These are phyloP conservation scores for Lathyrus tuberosus DNA, from an alignment of 306 rosid genomes.

Conservation along the genomic window DNA sequence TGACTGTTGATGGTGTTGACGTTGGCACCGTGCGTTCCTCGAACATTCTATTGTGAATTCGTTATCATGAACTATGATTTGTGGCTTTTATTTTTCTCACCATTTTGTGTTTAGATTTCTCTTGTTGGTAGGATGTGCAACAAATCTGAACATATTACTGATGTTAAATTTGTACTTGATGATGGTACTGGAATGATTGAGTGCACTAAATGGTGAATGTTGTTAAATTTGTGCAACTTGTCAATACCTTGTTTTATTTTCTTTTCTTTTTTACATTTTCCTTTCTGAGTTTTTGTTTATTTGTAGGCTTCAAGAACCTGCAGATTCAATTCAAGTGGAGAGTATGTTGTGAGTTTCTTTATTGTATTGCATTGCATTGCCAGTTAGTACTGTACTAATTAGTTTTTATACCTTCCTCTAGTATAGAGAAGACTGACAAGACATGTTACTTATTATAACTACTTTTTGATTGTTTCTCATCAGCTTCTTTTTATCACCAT, in stretches of 20 bases:
- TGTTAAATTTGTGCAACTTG: neutral
- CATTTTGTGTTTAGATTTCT: conserved; percentile 58
- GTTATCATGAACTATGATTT: conserved; percentile 4
- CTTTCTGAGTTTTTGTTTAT: conserved; percentile 24
- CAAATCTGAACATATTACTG: conserved; percentile 63
- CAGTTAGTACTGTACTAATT: neutral
- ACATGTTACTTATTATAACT: neutral
- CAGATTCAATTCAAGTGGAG: conserved; percentile 66
- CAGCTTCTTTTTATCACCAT: neutral
- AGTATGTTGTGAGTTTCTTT: conserved; percentile 55
- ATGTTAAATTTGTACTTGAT: conserved; percentile 74
- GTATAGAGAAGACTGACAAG: conserved; percentile 11
- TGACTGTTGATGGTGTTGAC: conserved; percentile 76
- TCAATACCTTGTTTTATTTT: neutral
- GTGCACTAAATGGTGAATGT: conserved; percentile 78
- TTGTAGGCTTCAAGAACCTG: conserved; percentile 69
- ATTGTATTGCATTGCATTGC: conserved; percentile 47
- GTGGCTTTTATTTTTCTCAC: conserved; percentile 7
- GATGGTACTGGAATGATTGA: conserved; percentile 89
- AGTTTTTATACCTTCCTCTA: neutral
- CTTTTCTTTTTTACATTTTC: neutral
- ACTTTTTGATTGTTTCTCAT: conserved; percentile 1
- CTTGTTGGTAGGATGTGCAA: conserved; percentile 75
- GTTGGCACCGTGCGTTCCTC: conserved; percentile 64
- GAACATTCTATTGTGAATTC: neutral